Conservation (phyloP, 2,329 filamentous ascomycete species). For the Trematosphaeria pertusa region DNA sequence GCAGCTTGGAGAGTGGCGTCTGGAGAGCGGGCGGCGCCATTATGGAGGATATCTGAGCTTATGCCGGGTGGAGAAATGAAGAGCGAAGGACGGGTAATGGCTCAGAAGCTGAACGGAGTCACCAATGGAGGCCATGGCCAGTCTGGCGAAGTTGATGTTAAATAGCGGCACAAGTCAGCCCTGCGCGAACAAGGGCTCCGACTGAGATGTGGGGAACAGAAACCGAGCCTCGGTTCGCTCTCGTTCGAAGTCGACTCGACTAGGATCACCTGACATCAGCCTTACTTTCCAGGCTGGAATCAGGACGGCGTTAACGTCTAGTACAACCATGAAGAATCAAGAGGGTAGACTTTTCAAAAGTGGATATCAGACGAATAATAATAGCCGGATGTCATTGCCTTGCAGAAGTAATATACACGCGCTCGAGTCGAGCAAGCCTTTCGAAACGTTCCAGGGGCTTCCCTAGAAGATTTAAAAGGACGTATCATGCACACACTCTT, state of each 20-base stretch:
- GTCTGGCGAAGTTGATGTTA: slow-evolving; percentile 34
- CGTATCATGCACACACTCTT: too few species aligned
- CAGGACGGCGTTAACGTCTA: too few species aligned
- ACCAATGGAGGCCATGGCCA: slow-evolving; percentile 18
- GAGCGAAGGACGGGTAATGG: background rate
- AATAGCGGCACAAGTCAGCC: slow-evolving; percentile 29
- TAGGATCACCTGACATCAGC: too few species aligned
- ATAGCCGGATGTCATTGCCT: slow-evolving; percentile 11
- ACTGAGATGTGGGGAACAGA: slow-evolving; percentile 23
- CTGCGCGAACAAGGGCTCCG: slow-evolving; percentile 19
- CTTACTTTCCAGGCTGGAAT: too few species aligned
- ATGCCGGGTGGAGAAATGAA: background rate
- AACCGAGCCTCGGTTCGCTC: slow-evolving; percentile 26
- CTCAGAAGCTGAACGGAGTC: slow-evolving; percentile 4
- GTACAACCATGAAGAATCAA: background rate
- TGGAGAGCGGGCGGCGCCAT: slow-evolving; percentile 45
- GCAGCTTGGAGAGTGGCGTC: slow-evolving; percentile 59
- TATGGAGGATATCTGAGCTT: slow-evolving; percentile 13
- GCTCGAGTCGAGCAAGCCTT: slow-evolving; percentile 2
- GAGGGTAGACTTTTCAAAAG: background rate
- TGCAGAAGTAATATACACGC: slow-evolving; percentile 15
- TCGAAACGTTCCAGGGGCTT: background rate
- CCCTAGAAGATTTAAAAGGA: too few species aligned
- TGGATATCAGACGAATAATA: background rate
- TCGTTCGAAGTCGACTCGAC: background rate